Evolutionary conservation across 768 basidiomycete species (phyloP), one percentile per base, ranked within the genome.

Genomic region (Pisolithus sp.): DNA sequence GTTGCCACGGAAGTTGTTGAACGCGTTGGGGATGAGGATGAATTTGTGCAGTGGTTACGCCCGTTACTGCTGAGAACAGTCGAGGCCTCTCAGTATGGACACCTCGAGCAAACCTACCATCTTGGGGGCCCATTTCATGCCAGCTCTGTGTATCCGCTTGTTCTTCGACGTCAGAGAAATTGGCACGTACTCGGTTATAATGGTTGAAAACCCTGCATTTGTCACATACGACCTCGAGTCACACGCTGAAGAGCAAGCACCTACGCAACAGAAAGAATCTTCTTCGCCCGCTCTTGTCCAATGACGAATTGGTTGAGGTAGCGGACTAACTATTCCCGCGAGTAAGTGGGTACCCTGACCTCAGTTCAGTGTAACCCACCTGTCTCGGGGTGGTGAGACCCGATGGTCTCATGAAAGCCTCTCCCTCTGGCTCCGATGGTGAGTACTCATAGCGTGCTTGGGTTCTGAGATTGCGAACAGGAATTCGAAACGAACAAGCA

Each of bases 221-320:
- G 34, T 53, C 34, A 53, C 46, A 47, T 9, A 20, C 28, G 37
- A 15, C 52, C n/a, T 48, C 23, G 21, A 46, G 47, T 53, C 45
- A 43, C 49, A 43, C 24, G 12, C 49, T 26, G 26, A n/a, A 9
- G 23, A 42, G 39, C 21, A 15, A 26, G 44, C 40, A 81, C 91
- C 65, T 70, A 93, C 92, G 93, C 94, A 44, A 97, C 94, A 36
- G 91, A 89, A 30, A 97, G 78, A 21, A 89, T 85, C 64, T 93
- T 92, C 80, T 98, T 98, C 3, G 94, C 93, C 53, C 77, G 79
- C 58, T 90, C 87, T 65, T 98, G 94, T 1, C 94, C 94, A 17
- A 98, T 78, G 36, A 98, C 83, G 62, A 86, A 96, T 62, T 91
- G 83, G 58, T 91, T 85, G 37, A 96, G 78, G 66, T 91, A 93